Percentiles rank a stretch among this genome's conserved stretches.
These are phyloP conservation scores for Colletotrichum tanaceti DNA, from an alignment of 2,329 filamentous ascomycete species.

Conservation along the genomic window DNA sequence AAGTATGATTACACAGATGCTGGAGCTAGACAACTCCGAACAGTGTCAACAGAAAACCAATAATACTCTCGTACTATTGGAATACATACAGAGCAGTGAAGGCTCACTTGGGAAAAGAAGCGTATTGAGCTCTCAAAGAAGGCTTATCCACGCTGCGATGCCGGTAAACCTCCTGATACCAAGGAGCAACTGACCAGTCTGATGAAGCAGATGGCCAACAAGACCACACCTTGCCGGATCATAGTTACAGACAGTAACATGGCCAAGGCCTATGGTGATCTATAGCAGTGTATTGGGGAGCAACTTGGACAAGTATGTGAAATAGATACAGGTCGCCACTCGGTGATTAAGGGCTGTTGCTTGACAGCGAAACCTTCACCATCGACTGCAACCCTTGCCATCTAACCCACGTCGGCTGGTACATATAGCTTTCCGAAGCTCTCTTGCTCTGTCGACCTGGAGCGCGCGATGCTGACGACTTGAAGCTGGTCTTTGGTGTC, in stretches of 20 bases:
- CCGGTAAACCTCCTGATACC: slow-evolving; percentile 5
- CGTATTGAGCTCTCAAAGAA: background rate
- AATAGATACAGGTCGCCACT: too few relatives aligned
- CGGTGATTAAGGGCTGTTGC: background rate
- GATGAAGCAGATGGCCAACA: slow-evolving; percentile 2
- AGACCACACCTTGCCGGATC: background rate
- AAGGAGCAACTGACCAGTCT: background rate
- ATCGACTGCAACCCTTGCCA: too few relatives aligned
- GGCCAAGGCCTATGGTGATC: background rate
- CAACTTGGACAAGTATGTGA: background rate
- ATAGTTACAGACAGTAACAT: background rate
- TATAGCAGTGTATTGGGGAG: too few relatives aligned
- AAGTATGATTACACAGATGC: too few relatives aligned
- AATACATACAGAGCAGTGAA: background rate
- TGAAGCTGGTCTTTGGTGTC: slow-evolving; percentile 40
- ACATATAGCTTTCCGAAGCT: background rate
- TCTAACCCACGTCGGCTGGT: background rate
- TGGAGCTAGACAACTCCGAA: too few relatives aligned
- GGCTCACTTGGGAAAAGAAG: background rate
- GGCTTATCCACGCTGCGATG: slow-evolving; percentile 11
- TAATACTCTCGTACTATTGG: too few relatives aligned
- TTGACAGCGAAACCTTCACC: background rate
- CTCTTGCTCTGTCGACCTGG: background rate
- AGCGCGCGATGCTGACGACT: slow-evolving; percentile 32
- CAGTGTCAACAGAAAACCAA: too few relatives aligned